A percentile compares a stretch with the other conserved stretches of the same genome.
phyloP scores from a whole-genome alignment of 371 early-diverging fungal species.

The Haplosporangium sp. region DNA sequence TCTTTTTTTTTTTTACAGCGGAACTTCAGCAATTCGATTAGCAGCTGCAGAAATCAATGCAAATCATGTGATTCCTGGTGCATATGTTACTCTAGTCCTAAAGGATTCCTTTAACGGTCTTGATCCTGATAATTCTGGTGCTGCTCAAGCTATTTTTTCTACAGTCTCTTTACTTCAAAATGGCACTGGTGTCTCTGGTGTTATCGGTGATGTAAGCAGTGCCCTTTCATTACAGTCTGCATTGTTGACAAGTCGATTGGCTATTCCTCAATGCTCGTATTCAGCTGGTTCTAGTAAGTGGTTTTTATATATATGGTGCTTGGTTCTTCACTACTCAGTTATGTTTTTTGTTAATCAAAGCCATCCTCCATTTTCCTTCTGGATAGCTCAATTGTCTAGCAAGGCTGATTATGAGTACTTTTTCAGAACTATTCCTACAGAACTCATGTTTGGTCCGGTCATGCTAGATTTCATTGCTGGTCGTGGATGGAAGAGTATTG shows the following conservation, averaged over 20 bases:
- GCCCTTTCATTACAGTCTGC: constrained; percentile 70
- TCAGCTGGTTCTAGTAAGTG: constrained; percentile 68
- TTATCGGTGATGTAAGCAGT: constrained; percentile 72
- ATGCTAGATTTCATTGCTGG: constrained; percentile 64
- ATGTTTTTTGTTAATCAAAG: no score
- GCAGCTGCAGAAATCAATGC: constrained; percentile 70
- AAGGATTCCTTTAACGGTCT: constrained; percentile 69
- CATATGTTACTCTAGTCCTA: constrained; percentile 68
- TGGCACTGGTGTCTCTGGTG: constrained; percentile 60
- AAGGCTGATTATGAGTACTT: constrained; percentile 69
- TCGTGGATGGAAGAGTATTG: constrained; percentile 67
- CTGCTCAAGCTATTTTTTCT: constrained; percentile 72
- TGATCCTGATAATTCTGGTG: constrained; percentile 65
- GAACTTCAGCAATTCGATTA: constrained; percentile 72
- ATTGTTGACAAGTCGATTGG: constrained; percentile 66
- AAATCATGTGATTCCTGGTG: constrained; percentile 64
- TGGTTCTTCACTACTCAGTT: no score
- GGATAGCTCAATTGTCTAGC: constrained; percentile 64
- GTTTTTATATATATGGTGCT: not conserved
- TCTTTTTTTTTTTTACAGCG: constrained; percentile 45
- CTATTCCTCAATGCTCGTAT: constrained; percentile 74
- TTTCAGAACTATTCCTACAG: constrained; percentile 69
- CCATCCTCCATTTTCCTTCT: not conserved
- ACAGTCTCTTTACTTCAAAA: constrained; percentile 68
- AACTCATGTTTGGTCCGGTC: constrained; percentile 64